Base-by-base conservation (phyloP, 768 basidiomycete species). In the Leccinum obscurum region DNA sequence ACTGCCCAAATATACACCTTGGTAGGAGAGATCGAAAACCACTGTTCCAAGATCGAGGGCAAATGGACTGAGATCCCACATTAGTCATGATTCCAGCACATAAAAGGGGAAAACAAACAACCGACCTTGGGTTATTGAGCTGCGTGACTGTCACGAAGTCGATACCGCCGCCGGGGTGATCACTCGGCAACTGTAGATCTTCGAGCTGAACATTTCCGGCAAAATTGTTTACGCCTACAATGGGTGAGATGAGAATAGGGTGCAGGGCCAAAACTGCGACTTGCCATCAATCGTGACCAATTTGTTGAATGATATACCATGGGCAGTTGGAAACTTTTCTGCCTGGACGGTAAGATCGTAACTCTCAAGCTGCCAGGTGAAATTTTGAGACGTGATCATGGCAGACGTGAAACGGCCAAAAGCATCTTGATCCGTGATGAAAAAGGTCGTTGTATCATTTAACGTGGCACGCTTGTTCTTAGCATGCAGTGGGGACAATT, bases 31-130 rank as follows among this genome's bases (percentile, higher is more conserved):
- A 58, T 79, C 79, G 66, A 90, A 89, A 4, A 83, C 73, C 6
- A 87, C 83, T 1, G 86, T 87, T 34, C 89, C 89, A 44, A 92
- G 78, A 65, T 83, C 77, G 58, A 92, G 77, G n/a, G 81, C 75
- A 70, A 92, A 90, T 0, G 89, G 87, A 64, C 86, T 88, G 48
- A 13, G 26, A 46, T 37, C 30, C 1, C 1, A 0, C 52, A 24
- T 70, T 22, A 65, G 58, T 24, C 14, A 22, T 48, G 50, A 35
- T 57, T 28, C 17, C 28, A 3, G n/a, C 7, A 24, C 8, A 6
- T 44, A n/a, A 41, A 22, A 41, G 41, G 41, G 9, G 4, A n/a
- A 46, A 9, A 26, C 49, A 35, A 28, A 3, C 53, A 48, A 62
- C 54, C 24, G 58, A 83, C 86, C 87, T 88, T 24, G 80, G 76